Evolutionary conservation across 2,329 filamentous ascomycete species (phyloP).

Genomic region (Clonostachys sp.): DNA sequence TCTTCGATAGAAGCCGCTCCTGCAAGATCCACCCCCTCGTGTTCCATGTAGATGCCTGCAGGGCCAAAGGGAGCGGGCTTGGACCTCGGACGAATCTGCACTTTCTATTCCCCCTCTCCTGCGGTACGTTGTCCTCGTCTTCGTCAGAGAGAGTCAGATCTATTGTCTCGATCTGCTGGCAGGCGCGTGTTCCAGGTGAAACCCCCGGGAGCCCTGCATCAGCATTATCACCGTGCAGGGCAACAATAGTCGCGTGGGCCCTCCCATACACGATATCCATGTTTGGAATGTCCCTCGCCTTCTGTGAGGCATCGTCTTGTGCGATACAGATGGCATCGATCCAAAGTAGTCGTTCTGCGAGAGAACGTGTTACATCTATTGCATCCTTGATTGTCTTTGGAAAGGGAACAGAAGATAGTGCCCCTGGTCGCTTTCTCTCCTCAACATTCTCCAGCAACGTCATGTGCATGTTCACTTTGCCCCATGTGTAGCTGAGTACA

Average conservation of each 20-base stretch:
- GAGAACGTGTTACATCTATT: background rate
- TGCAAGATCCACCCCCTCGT: background rate
- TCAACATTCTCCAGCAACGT: background rate
- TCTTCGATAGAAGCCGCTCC: background rate
- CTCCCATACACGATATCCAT: slow-evolving; percentile 6
- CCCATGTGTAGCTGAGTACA: background rate
- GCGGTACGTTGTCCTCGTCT: background rate
- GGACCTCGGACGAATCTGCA: background rate
- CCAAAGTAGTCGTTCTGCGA: slow-evolving; percentile 5
- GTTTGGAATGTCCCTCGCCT: slow-evolving; percentile 4
- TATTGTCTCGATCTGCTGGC: background rate
- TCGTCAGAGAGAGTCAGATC: background rate
- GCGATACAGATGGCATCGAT: slow-evolving; percentile 7
- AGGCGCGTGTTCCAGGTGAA: background rate
- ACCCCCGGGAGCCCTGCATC: background rate
- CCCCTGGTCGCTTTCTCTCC: background rate
- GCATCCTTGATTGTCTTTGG: slow-evolving; percentile 4
- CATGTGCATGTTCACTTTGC: background rate
- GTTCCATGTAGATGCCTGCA: background rate
- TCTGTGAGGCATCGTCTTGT: slow-evolving; percentile 3
- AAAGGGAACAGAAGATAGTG: background rate
- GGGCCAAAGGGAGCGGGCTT: background rate
- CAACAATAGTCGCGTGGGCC: slow-evolving; percentile 1
- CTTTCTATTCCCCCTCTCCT: background rate
- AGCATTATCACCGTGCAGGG: background rate